Evolutionary conservation across 257 asterid species (phyloP), one percentile per base, ranked within the genome.

Genomic region (Fraxinus pennsylvanica): DNA sequence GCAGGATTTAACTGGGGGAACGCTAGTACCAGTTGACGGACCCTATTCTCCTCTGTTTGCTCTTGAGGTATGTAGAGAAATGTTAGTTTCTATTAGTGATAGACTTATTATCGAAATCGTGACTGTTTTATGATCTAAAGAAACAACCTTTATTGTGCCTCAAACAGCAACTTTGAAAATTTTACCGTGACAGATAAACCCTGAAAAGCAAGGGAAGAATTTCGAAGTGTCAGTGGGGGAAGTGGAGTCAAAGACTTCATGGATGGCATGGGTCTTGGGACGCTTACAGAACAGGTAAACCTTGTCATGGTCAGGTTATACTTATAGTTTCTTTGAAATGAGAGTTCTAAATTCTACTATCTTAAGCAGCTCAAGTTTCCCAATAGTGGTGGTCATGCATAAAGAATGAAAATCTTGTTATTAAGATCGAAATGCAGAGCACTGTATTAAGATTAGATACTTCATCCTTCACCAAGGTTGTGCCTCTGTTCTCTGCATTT

Each of bases 251-350:
- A 93, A 87, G 98, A 96, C 86, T 92, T 96, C 89, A 93, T 96
- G 98, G 97, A 93, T 71, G 98, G 99, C 75, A 92, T 96, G 99
- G 99, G 98, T 72, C 94, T 96, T 41, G 98, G 99, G 71, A 80
- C 90, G 79, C 85, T 96, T 61, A 97, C 97, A 0, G 99, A 96
- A 57, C 99, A 96, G 97, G 99, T 96, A 87, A 76, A 67, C 74
- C 75, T 68, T 68, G 73, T 36, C 61, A 0, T 17, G 52, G 69
- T 66, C 33, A 35, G 70, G 76, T 3, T n/a, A 22, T 61, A 7
- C 68, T 61, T n/a, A 9, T 19, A 25, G 69, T 63, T 63, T 17
- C 69, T 61, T 61, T 22, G 68, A 70, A 5, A n/a, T 66, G 30
- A 38, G 3, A 15, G 27, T 65, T n/a, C 19, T 19, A 9, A 71